Evolutionary conservation across 805 yeast species (phyloP), one percentile per base, ranked within the genome.

Genomic region (Ogataea populi-albae): DNA sequence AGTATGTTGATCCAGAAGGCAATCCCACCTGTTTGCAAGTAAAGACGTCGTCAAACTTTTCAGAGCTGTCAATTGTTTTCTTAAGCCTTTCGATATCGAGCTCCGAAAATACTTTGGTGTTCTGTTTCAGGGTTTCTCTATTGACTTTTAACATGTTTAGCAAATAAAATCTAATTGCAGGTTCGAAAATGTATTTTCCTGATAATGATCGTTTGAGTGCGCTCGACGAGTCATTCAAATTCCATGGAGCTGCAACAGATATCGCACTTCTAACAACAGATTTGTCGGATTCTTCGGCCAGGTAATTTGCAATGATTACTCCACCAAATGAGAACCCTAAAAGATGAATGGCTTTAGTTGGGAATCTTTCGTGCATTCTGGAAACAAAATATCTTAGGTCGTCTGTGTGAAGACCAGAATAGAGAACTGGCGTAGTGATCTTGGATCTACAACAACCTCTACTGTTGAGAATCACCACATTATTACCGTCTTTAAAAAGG

Each of bases 401-500:
- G 43, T 71, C 77, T 5, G 89, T 83, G 61, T 82, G 76, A 31
- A 80, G 64, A 0, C 81, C 94, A 35, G 78, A 69, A 57, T 78
- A 82, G 16, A 83, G 54, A 45, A 75, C 73, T 4, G 86, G 86
- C 5, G 86, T 75, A 2, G 86, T 73, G 37, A 84, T 66, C 43
- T 79, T 79, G 15, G 86, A 81, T 52, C 86, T 71, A 20, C 86
- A 81, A 59, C 91, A 83, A 3, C 94, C 94, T 52, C 94, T 67
- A 12, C 84, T 69, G 54, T 81, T 82, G 32, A 84, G 52, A 3
- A 73, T 75, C 14, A 79, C 82, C 31, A 79, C 53, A 15, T 59
- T 81, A 77, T 54, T 78, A 68, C 43, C 64, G 50, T 36, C 63
- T 1, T 55, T 49, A 21, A 71, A 66, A 31, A 80, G 58, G 15